Base-by-base conservation (phyloP, 1,139 yeast species). In the Waltiozyma solani region DNA sequence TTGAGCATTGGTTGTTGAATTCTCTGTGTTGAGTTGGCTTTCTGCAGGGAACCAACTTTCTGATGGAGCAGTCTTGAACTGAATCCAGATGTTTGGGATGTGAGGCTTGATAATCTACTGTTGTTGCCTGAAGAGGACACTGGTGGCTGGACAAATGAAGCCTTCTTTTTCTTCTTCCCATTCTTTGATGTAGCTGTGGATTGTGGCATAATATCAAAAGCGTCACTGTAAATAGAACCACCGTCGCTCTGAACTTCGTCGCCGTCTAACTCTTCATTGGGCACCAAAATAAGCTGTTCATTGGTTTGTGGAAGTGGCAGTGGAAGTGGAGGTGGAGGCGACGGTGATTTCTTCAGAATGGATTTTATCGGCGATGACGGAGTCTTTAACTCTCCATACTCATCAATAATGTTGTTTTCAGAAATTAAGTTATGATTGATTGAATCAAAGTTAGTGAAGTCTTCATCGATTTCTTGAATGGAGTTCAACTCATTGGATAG, bases 181-280 rank as follows among this genome's bases (percentile, higher is more conserved):
- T 12, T 24, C 27, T 24, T 24, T n/a, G 12, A 5, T 5, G 12
- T 24, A 24, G 15, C 10, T 21, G 23, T 7, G 7, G 19, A 8
- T 18, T 13, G 20, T 4, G 51, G 52, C 23, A 45, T 22, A 2
- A 30, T 40, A 5, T 51, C 55, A 37, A 40, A 31, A 4, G 55
- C 55, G 40, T 51, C 55, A 9, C 52, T 45, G 37, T 50, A 51
- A 4, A 51, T 41, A 27, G 52, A 47, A 2, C 46, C 53, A 35
- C 47, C 48, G 36, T 49, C 52, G 35, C 49, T 45, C 5, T 27
- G 31, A 2, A 39, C 37, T 14, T 42, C 44, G 5, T 44, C 45
- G 14, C 37, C 46, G 17, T 43, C 40, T 6, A 40, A 43, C 8
- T 24, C 27, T 24, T 24, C 27, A 5, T 24, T 12, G 12, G 27